Percentiles rank a stretch among this genome's conserved stretches.
These are phyloP conservation scores for Fusarium euwallaceae DNA, from an alignment of 2,329 filamentous ascomycete species.

Conservation along the genomic window DNA sequence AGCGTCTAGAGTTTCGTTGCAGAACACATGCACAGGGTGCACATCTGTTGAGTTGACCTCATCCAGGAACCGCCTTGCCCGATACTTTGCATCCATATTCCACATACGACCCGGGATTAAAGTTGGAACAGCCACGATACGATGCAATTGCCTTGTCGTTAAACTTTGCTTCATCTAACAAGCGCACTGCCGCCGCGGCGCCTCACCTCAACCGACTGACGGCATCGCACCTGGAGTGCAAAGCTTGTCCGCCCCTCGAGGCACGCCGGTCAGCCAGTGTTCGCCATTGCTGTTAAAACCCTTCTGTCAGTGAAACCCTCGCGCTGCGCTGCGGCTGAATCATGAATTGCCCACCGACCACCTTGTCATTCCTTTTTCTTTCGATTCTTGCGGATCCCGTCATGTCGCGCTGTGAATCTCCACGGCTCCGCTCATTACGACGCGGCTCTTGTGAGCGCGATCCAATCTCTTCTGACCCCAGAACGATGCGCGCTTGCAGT, in stretches of 20 bases:
- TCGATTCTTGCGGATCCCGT: slow-evolving; percentile 20
- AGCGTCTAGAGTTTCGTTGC: background rate
- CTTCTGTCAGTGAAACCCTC: slow-evolving; percentile 27
- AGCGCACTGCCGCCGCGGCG: slow-evolving; percentile 37
- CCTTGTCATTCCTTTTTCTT: slow-evolving; percentile 32
- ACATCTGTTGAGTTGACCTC: background rate
- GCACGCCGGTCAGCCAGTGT: slow-evolving; percentile 20
- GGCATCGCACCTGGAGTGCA: slow-evolving; percentile 19
- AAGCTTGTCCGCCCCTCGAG: slow-evolving; percentile 27
- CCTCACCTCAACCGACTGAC: slow-evolving; percentile 37
- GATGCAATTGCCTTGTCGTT: background rate
- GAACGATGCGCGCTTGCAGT: background rate
- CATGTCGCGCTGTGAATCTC: slow-evolving; percentile 16
- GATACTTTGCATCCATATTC: background rate
- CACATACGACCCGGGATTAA: background rate
- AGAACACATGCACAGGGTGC: background rate
- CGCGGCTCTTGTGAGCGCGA: background rate
- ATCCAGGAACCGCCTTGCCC: background rate
- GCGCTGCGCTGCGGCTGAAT: slow-evolving; percentile 36
- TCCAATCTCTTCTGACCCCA: background rate
- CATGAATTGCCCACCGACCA: slow-evolving; percentile 23
- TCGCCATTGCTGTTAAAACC: slow-evolving; percentile 25
- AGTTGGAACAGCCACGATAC: background rate
- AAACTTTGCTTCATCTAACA: slow-evolving; percentile 29
- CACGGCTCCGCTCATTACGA: slow-evolving; percentile 4